phyloP scores from a whole-genome alignment of 805 yeast genomes.

The Candida caryicola region DNA sequence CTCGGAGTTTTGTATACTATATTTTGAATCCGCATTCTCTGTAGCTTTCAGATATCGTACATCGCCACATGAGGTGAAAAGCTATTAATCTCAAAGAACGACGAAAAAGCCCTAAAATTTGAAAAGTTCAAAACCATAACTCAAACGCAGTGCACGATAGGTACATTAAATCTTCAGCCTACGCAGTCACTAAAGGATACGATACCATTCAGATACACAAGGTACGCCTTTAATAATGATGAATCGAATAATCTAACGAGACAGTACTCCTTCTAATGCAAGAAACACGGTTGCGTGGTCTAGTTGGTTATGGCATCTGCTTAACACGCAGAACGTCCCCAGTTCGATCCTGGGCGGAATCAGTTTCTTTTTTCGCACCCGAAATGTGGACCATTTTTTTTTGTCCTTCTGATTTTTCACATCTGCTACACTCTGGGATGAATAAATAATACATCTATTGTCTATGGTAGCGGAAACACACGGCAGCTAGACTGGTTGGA shows the following conservation, averaged over 20 bases:
- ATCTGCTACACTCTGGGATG: not conserved
- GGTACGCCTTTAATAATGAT: not conserved
- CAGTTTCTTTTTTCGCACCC: constrained; percentile 35
- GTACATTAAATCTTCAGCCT: not conserved
- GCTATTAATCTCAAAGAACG: no score
- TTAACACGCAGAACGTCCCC: constrained; percentile 99
- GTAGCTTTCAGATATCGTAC: no score
- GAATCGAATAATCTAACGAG: not conserved
- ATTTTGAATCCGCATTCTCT: no score
- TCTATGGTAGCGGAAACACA: no score
- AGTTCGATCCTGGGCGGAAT: constrained; percentile 99
- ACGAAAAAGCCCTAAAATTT: no score
- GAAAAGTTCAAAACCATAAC: no score
- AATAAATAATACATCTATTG: not conserved
- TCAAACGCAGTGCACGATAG: not conserved
- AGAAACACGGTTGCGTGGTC: constrained; percentile 81
- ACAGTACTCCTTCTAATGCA: not conserved
- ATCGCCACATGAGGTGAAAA: no score
- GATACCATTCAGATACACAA: no score
- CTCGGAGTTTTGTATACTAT: no score
- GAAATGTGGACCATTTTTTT: no score
- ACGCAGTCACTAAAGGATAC: no score
- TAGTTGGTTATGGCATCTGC: constrained; percentile 99
- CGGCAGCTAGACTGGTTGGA: constrained; percentile 6
- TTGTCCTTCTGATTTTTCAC: not conserved